Conservation (phyloP, 768 basidiomycete genomes). For the Mycena galericulata region DNA sequence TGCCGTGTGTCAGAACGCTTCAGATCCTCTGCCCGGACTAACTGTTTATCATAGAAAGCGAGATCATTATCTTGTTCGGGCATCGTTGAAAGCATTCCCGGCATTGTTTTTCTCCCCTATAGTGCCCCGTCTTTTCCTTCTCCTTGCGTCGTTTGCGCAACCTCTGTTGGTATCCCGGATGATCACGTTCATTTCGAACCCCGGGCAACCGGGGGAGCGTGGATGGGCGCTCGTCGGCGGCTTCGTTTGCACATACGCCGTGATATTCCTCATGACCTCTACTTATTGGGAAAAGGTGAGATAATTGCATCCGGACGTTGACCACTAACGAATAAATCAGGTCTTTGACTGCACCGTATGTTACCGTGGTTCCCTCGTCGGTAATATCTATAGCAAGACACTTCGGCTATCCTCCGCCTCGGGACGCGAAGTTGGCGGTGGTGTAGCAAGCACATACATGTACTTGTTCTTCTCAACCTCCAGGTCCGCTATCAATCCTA, state of each 20-base stretch:
- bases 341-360: conserved; percentile 13
- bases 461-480: background rate
- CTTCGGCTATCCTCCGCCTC: conserved; percentile 11
- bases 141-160: conserved; percentile 21
- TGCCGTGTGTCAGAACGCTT: background rate
- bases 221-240: conserved; percentile 31
- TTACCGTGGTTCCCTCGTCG: conserved; percentile 15
- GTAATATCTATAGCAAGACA: conserved; percentile 23
- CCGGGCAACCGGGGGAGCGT: background rate
- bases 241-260: conserved; percentile 19
- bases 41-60: too few species aligned
- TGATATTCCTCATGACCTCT: conserved; percentile 21
- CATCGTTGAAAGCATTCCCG: conserved; percentile 20
- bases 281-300: conserved; percentile 32
- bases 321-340: background rate
- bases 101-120: conserved; percentile 13
- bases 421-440: conserved; percentile 15
- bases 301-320: background rate
- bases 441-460: conserved; percentile 32
- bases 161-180: conserved; percentile 21
- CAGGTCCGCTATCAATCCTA: background rate
- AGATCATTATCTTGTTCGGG: conserved; percentile 10
- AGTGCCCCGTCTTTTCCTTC: conserved; percentile 8
- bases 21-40: background rate
- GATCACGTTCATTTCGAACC: conserved; percentile 19